These are phyloP conservation scores for Schizophyllum amplum DNA, from an alignment of 1,284 basidiomycete genomes.

Conservation along the genomic window DNA sequence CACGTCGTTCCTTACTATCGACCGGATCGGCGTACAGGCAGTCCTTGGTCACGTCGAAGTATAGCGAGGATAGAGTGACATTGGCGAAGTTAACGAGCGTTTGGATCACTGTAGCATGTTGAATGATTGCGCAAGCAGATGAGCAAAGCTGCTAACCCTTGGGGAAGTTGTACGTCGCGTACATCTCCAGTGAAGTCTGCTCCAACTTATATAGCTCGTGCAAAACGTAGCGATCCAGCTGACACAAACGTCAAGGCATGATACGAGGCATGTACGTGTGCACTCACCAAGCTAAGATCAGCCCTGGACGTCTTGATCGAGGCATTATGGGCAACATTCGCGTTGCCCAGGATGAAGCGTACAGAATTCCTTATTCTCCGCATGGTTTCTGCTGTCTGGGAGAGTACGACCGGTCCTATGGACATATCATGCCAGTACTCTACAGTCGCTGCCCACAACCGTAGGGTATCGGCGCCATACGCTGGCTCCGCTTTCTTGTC, in stretches of 20 bases:
- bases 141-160: slow-evolving; percentile 45
- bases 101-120: slow-evolving; percentile 40
- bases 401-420: slow-evolving; percentile 74
- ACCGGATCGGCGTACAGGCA: slow-evolving; percentile 72
- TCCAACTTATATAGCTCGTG: slow-evolving; percentile 77
- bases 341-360: slow-evolving; percentile 86
- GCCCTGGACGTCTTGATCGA: no score
- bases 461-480: slow-evolving; percentile 82
- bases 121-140: slow-evolving; percentile 1
- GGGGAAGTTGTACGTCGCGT: slow-evolving; percentile 76
- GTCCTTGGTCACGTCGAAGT: slow-evolving; percentile 92
- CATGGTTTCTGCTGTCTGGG: slow-evolving; percentile 71
- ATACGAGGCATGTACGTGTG: background rate
- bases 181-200: slow-evolving; percentile 55
- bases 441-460: slow-evolving; percentile 89
- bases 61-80: slow-evolving; percentile 70
- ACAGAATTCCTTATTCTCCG: slow-evolving; percentile 86
- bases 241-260: slow-evolving; percentile 3
- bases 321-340: slow-evolving; percentile 41
- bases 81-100: slow-evolving; percentile 62
- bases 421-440: slow-evolving; percentile 89
- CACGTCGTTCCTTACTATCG: slow-evolving; percentile 47
- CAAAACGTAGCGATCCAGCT: slow-evolving; percentile 85
- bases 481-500: slow-evolving; percentile 64
- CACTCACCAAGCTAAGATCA: slow-evolving; percentile 58